A percentile compares a stretch with the other conserved stretches of the same genome.
Conservation (phyloP, 768 basidiomycete species). For the Panellus pusillus region DNA sequence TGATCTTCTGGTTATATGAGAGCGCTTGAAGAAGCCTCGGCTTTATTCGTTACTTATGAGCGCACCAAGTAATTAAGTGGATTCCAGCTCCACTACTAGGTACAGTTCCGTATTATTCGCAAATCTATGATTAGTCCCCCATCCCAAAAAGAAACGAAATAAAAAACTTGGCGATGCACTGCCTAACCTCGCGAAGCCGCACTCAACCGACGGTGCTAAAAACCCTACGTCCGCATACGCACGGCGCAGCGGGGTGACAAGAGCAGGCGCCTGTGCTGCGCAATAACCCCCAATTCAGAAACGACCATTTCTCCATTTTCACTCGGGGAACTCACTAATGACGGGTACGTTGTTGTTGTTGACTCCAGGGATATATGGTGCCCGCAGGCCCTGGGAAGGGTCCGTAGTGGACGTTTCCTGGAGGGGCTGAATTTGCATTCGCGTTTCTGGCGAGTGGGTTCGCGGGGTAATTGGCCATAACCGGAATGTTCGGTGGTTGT, state of each 20-base stretch:
- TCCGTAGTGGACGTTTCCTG: constrained; percentile 16
- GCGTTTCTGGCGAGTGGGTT: background rate
- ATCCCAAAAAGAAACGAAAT: too few species aligned
- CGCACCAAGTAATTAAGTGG: too few species aligned
- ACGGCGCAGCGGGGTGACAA: constrained; percentile 3
- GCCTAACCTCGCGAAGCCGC: too few species aligned
- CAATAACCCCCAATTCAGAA: background rate
- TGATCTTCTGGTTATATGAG: too few species aligned
- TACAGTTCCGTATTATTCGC: too few species aligned
- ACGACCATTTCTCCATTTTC: background rate
- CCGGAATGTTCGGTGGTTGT: background rate
- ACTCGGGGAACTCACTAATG: background rate
- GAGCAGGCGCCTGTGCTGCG: constrained; percentile 1
- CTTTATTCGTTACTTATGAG: too few species aligned
- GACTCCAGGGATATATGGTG: constrained; percentile 14
- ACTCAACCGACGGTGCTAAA: too few species aligned
- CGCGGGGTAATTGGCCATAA: background rate
- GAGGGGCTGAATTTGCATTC: too few species aligned
- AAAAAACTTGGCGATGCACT: too few species aligned
- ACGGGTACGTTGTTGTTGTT: background rate
- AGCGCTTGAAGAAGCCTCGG: too few species aligned
- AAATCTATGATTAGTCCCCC: too few species aligned
- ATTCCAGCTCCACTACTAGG: too few species aligned
- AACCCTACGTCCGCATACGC: constrained; percentile 8
- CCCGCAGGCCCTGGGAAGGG: constrained; percentile 13